Percentiles rank a stretch among this genome's conserved stretches.
These are phyloP conservation scores for Urostyla sp. DNA, from an alignment of 73 alveolate genomes.

Conservation along the genomic window DNA sequence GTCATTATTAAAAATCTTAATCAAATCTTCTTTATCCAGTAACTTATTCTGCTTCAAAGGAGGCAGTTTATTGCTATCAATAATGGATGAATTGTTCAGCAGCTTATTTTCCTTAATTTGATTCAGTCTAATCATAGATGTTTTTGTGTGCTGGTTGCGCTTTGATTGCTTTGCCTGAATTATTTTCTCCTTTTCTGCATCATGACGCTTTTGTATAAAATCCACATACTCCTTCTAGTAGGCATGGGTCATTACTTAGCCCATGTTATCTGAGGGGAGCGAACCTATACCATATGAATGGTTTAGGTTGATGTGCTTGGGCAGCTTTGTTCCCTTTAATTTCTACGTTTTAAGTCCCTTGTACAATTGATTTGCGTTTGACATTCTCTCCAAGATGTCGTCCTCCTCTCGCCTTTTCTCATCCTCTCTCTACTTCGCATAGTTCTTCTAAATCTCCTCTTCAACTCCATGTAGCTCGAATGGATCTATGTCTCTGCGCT, in stretches of 20 bases:
- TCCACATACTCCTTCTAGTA: constrained; percentile 19
- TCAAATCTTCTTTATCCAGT: constrained; percentile 20
- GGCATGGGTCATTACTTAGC: constrained; percentile 45
- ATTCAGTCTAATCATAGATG: constrained; percentile 32
- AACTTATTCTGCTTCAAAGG: constrained; percentile 7
- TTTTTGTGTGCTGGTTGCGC: constrained; percentile 36
- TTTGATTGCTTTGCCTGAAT: not conserved
- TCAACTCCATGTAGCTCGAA: constrained; percentile 31
- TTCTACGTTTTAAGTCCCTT: constrained; percentile 40
- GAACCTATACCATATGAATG: constrained; percentile 45
- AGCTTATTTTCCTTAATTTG: not conserved
- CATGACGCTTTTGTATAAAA: not conserved
- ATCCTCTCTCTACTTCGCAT: not conserved
- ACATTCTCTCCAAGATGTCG: constrained; percentile 16
- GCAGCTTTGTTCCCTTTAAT: constrained; percentile 1
- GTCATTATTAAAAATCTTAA: constrained; percentile 19
- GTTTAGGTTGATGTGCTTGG: constrained; percentile 13
- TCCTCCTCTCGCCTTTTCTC: constrained; percentile 3
- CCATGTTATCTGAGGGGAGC: constrained; percentile 38
- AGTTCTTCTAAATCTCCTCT: not conserved
- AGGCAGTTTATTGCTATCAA: constrained; percentile 27
- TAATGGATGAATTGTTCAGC: not conserved
- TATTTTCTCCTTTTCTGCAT: constrained; percentile 13
- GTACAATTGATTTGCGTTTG: constrained; percentile 35
- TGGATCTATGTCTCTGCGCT: constrained; percentile 61